Evolutionary conservation across 2,329 filamentous ascomycete genomes (phyloP), one percentile per base, ranked within the genome.

Genomic region (Colletotrichum tropicale): DNA sequence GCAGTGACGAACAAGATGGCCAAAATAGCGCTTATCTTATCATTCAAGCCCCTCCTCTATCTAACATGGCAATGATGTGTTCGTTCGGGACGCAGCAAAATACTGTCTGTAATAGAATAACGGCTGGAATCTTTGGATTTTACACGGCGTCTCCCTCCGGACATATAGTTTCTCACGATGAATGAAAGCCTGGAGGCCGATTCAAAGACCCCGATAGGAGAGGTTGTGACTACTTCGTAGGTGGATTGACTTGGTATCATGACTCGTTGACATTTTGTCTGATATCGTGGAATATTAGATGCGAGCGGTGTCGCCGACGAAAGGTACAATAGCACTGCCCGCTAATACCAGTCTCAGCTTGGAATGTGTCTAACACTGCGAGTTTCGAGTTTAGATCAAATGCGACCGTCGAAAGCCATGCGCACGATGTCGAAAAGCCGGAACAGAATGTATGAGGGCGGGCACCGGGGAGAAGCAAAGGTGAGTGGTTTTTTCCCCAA

Each of bases 351-450:
- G 43, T 52, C n/a, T 8, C 1, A 62, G 38, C 58, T 32, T 28
- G n/a, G 21, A 28, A 26, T 48, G 43, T 28, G 36, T 30, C 65
- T 65, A 78, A 80, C 76, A 84, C 84, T 77, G 85, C 38, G 30
- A 28, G 43, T 52, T 52, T 21, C 18, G 26, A 32, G 21, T 3
- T 10, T 65, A 90, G 84, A 87, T 91, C 48, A 91, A 89, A 83
- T 91, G 89, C 79, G 87, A 90, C 79, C 86, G 89, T 5, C 85
- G 85, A 61, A 81, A 85, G 16, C 89, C 89, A 15, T 91, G 89
- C 78, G 86, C 85, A 36, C 87, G 86, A 75, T 91, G 89, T 77
- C 79, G 82, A 78, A 85, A 86, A 77, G 84, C 85, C 8, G 82
- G 83, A 24, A 83, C 82, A 10, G 83, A 86, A 60, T 87, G 86